These are phyloP conservation scores for Magnaporthiopsis rhizophila DNA, from an alignment of 2,329 filamentous ascomycete species.

Conservation along the genomic window DNA sequence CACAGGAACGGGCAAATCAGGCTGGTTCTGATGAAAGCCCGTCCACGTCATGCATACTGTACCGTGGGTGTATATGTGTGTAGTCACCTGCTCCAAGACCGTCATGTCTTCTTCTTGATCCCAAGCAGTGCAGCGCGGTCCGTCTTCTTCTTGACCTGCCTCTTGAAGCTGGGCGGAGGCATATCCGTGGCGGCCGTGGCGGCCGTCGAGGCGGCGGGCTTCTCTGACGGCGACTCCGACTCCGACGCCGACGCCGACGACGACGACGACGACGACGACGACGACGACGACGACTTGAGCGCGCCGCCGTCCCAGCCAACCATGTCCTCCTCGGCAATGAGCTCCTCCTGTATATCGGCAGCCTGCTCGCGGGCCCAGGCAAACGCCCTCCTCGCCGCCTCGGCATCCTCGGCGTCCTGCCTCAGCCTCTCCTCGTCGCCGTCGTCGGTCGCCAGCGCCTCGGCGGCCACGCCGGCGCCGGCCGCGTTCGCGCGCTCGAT, in stretches of 20 bases:
- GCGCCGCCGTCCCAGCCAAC: slow-evolving; percentile 18
- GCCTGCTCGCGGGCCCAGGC: slow-evolving; percentile 48
- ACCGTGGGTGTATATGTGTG: neutral
- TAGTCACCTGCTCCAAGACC: neutral
- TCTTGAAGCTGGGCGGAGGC: slow-evolving; percentile 51
- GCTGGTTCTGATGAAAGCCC: neutral
- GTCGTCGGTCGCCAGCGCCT: slow-evolving; percentile 42
- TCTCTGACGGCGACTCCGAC: neutral
- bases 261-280: too few species aligned
- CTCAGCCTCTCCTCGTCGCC: slow-evolving; percentile 52
- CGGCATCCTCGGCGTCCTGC: slow-evolving; percentile 74
- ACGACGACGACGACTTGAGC: slow-evolving; percentile 14
- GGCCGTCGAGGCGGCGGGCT: slow-evolving; percentile 13
- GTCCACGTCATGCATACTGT: neutral
- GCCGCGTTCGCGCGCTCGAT: slow-evolving; percentile 70
- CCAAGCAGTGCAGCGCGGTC: slow-evolving; percentile 66
- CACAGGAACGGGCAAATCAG: too few species aligned
- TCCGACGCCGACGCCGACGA: slow-evolving; percentile 13
- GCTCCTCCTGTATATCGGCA: slow-evolving; percentile 34
- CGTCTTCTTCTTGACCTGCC: slow-evolving; percentile 81
- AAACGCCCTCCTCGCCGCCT: slow-evolving; percentile 74
- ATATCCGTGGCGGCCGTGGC: slow-evolving; percentile 21
- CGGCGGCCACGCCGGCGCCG: slow-evolving; percentile 31
- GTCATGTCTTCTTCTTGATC: slow-evolving; percentile 69
- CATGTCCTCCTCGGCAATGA: slow-evolving; percentile 39